Percentiles rank a stretch among this genome's conserved stretches.
These are phyloP conservation scores for Cymbopogon citratus DNA, from an alignment of 176 grass and related monocot species.

Conservation along the genomic window DNA sequence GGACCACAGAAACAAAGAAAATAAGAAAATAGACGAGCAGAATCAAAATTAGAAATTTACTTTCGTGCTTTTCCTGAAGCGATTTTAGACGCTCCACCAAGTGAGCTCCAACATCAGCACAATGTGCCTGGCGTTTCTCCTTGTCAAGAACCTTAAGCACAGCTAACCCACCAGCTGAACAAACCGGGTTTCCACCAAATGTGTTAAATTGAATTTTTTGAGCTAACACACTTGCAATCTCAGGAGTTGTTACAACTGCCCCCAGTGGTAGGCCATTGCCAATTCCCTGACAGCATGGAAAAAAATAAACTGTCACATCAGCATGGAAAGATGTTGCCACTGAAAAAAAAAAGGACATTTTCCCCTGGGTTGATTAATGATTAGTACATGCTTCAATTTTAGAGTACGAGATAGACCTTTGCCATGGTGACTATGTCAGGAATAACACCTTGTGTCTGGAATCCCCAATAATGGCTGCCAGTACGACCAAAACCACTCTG, in stretches of 20 bases:
- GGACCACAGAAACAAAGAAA: not conserved
- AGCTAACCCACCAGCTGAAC: conserved; percentile 84
- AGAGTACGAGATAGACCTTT: conserved; percentile 44
- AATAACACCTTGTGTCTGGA: conserved; percentile 82
- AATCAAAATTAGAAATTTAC: conserved; percentile 28
- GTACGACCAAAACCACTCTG: conserved; percentile 95
- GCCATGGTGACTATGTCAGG: conserved; percentile 96
- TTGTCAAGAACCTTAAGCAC: conserved; percentile 94
- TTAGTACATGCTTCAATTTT: not conserved
- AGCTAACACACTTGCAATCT: conserved; percentile 78
- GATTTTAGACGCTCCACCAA: conserved; percentile 68
- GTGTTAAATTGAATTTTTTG: conserved; percentile 97
- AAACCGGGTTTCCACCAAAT: conserved; percentile 93
- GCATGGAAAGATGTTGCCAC: not conserved
- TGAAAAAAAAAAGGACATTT: not conserved
- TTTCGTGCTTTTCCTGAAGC: conserved; percentile 93
- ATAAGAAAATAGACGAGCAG: not conserved
- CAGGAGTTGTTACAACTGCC: conserved; percentile 85
- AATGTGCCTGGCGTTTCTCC: conserved; percentile 81
- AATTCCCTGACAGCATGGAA: conserved; percentile 57
- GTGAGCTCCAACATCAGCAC: conserved; percentile 70
- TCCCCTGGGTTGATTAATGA: not conserved
- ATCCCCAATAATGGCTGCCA: conserved; percentile 96
- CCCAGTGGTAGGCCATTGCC: conserved; percentile 92
- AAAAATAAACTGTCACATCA: not conserved